A percentile compares a stretch with the other conserved stretches of the same genome.
Evolutionary conservation across 83 land plant species (phyloP).

Genomic region (Thuja plicata): DNA sequence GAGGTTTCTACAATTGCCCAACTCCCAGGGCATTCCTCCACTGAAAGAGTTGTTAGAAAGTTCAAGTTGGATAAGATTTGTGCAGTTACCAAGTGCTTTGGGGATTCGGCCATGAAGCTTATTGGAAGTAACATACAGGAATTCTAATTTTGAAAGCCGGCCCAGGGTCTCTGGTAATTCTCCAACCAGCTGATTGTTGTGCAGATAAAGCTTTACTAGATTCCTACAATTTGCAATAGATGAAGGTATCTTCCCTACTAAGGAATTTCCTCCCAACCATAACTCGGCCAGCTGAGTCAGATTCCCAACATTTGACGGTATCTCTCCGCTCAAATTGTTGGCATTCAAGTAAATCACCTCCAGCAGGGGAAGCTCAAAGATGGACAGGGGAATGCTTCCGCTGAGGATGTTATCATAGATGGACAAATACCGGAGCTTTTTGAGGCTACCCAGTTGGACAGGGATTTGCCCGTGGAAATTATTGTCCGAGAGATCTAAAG

Average conservation of each 20-base stretch:
- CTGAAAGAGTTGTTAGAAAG: slow-evolving; percentile 35
- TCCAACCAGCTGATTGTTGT: slow-evolving; percentile 36
- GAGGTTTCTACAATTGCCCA: slow-evolving; percentile 51
- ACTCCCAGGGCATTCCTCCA: slow-evolving; percentile 42
- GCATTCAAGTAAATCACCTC: slow-evolving; percentile 27
- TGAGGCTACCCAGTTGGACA: slow-evolving; percentile 25
- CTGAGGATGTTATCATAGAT: slow-evolving; percentile 28
- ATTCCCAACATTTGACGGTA: slow-evolving; percentile 58
- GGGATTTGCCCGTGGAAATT: slow-evolving; percentile 53
- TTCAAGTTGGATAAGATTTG: slow-evolving; percentile 19
- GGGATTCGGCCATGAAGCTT: slow-evolving; percentile 55
- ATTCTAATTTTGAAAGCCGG: slow-evolving; percentile 45
- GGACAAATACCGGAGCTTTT: slow-evolving; percentile 25
- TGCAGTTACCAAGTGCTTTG: slow-evolving; percentile 32
- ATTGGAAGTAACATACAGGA: slow-evolving; percentile 56
- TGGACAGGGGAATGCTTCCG: slow-evolving; percentile 23
- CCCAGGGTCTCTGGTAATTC: slow-evolving; percentile 29
- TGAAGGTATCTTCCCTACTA: slow-evolving; percentile 36
- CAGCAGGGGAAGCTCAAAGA: slow-evolving; percentile 28
- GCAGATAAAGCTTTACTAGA: slow-evolving; percentile 38
- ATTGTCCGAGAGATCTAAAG: slow-evolving; percentile 43
- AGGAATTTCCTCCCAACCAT: slow-evolving; percentile 35
- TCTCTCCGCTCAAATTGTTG: slow-evolving; percentile 60
- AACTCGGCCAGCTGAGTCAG: slow-evolving; percentile 26
- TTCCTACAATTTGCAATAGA: slow-evolving; percentile 40